phyloP scores from a whole-genome alignment of 352 stramenopile species.

The Elongisporangium anandrum region DNA sequence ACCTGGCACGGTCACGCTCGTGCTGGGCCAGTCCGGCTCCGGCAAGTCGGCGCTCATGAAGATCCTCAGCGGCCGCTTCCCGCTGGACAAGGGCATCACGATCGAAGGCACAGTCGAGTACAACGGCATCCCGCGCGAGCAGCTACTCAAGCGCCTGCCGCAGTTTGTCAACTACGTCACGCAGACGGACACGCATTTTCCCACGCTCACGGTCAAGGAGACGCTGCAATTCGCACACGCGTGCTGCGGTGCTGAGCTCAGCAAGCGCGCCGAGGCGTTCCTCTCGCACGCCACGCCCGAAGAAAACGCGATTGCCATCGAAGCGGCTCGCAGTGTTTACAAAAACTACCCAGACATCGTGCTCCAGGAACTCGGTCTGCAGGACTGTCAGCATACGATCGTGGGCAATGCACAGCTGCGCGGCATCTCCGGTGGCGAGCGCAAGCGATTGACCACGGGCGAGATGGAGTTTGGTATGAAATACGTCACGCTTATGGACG shows the following conservation, averaged over 20 bases:
- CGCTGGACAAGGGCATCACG: constrained; percentile 29
- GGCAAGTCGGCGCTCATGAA: constrained; percentile 61
- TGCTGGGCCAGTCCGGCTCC: constrained; percentile 44
- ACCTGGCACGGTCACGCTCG: constrained; percentile 49
- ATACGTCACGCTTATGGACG: constrained; percentile 78
- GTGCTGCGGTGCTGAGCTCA: constrained; percentile 41
- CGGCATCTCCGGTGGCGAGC: constrained; percentile 59
- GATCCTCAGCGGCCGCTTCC: constrained; percentile 47
- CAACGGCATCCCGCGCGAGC: constrained; percentile 30
- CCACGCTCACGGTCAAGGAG: constrained; percentile 43
- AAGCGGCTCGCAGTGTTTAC: constrained; percentile 27
- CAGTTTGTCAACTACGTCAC: constrained; percentile 51
- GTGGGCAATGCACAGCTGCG: constrained; percentile 51
- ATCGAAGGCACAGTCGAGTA: constrained; percentile 46
- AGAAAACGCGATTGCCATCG: constrained; percentile 39
- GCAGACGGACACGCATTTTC: constrained; percentile 43
- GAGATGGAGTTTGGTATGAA: constrained; percentile 79
- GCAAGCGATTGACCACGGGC: constrained; percentile 59
- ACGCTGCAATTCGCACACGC: constrained; percentile 53
- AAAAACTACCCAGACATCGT: constrained; percentile 56
- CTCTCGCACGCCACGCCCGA: constrained; percentile 30
- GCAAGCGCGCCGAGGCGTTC: constrained; percentile 18
- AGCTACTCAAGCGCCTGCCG: constrained; percentile 30
- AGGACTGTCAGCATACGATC: constrained; percentile 51
- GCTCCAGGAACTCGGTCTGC: constrained; percentile 41